phyloP scores from a whole-genome alignment of 1,139 yeast genomes.

The Citeromyces hawaiiensis region DNA sequence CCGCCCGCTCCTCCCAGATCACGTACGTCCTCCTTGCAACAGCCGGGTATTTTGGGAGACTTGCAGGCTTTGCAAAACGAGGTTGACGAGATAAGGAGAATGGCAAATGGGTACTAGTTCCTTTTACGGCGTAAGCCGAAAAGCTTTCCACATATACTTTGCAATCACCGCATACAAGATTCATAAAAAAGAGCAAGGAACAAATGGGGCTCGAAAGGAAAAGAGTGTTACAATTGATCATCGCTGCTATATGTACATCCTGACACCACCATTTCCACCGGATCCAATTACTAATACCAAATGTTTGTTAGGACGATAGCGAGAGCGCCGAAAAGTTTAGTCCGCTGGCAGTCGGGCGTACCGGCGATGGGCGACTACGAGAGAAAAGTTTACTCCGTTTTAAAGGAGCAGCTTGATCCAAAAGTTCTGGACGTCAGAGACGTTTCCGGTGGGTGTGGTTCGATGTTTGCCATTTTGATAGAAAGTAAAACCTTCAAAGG shows the following conservation, averaged over 20 bases:
- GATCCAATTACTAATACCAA: background rate
- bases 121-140: too few relatives aligned
- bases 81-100: conserved; percentile 37
- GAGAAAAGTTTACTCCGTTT: conserved; percentile 41
- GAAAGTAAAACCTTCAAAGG: conserved; percentile 70
- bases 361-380: conserved; percentile 48
- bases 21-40: background rate
- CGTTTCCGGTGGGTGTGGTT: conserved; percentile 94
- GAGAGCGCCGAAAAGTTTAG: background rate
- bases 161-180: too few relatives aligned
- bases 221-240: too few relatives aligned
- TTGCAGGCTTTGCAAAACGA: conserved; percentile 51
- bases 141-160: too few relatives aligned
- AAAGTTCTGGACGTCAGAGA: conserved; percentile 53
- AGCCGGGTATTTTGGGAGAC: conserved; percentile 32
- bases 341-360: background rate
- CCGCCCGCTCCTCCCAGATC: conserved; percentile 22
- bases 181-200: too few relatives aligned
- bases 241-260: too few relatives aligned
- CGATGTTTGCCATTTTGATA: conserved; percentile 85
- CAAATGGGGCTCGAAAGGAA: too few relatives aligned
- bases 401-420: conserved; percentile 46
- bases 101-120: conserved; percentile 13
- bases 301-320: background rate
- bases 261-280: background rate